phyloP scores from a whole-genome alignment of 495 filamentous ascomycete genomes.

The Aspergillus avenaceus region DNA sequence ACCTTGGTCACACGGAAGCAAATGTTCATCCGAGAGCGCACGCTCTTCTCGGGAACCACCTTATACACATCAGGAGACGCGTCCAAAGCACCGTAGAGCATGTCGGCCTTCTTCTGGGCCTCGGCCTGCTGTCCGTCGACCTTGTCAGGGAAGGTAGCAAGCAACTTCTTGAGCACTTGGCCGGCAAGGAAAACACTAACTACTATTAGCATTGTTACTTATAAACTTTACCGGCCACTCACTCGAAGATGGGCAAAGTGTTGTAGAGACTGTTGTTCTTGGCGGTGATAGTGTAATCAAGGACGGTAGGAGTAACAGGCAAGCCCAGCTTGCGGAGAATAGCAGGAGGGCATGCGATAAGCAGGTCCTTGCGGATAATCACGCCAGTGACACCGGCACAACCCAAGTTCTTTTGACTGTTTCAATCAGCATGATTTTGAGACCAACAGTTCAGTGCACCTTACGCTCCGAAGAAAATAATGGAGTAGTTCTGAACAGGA shows the following conservation, averaged over 20 bases:
- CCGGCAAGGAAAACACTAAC: slow-evolving; percentile 76
- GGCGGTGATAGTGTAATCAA: slow-evolving; percentile 75
- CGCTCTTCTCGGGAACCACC: slow-evolving; percentile 68
- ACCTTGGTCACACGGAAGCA: slow-evolving; percentile 71
- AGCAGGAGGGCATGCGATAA: slow-evolving; percentile 60
- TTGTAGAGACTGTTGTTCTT: slow-evolving; percentile 93
- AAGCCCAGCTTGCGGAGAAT: slow-evolving; percentile 72
- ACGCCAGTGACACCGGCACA: slow-evolving; percentile 80
- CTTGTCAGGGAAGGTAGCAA: slow-evolving; percentile 19
- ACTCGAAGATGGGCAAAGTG: slow-evolving; percentile 89
- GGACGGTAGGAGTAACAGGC: slow-evolving; percentile 63
- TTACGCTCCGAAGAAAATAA: slow-evolving; percentile 34
- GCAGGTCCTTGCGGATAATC: slow-evolving; percentile 69
- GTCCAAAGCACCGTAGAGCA: slow-evolving; percentile 73
- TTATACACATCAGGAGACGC: slow-evolving; percentile 62
- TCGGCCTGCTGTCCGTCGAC: slow-evolving; percentile 38
- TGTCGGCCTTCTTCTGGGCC: slow-evolving; percentile 66
- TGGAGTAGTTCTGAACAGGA: slow-evolving; percentile 64
- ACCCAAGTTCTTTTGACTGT: slow-evolving; percentile 80
- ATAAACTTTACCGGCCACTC: slow-evolving; percentile 4
- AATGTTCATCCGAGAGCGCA: slow-evolving; percentile 85
- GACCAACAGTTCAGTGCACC: background rate
- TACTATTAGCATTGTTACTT: background rate
- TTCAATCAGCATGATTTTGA: slow-evolving; percentile 51
- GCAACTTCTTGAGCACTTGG: slow-evolving; percentile 72